Percentiles rank a stretch among this genome's conserved stretches.
Evolutionary conservation across 2,329 filamentous ascomycete genomes (phyloP).

Genomic region (Ustulina deusta): DNA sequence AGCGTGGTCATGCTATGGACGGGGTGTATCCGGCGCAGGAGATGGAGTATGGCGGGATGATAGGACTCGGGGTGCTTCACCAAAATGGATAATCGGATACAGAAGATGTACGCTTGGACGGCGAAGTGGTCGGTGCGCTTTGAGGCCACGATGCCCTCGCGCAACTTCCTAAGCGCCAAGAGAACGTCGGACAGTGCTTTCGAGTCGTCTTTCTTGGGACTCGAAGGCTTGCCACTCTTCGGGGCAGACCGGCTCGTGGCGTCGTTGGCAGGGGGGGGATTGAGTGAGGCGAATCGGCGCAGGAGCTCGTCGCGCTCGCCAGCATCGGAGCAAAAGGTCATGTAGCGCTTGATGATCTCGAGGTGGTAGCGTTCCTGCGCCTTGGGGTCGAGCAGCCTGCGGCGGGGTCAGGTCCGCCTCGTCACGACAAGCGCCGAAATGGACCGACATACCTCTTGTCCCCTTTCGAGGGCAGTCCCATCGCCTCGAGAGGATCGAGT

Average conservation of each 20-base stretch:
- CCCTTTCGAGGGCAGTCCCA: constrained; percentile 91
- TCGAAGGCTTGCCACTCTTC: constrained; percentile 41
- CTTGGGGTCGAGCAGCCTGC: constrained; percentile 77
- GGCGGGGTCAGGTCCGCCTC: neutral
- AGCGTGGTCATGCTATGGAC: constrained; percentile 74
- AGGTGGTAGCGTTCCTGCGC: constrained; percentile 88
- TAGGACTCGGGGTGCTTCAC: constrained; percentile 88
- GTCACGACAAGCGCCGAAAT: neutral
- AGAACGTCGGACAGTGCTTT: constrained; percentile 80
- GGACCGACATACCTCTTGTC: constrained; percentile 80
- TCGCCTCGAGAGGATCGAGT: constrained; percentile 80
- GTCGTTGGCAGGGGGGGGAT: constrained; percentile 51
- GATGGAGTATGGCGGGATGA: constrained; percentile 84
- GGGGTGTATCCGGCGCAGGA: constrained; percentile 78
- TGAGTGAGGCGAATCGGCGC: constrained; percentile 77
- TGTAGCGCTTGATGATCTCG: constrained; percentile 88
- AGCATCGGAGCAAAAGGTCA: constrained; percentile 85
- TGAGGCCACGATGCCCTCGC: constrained; percentile 87
- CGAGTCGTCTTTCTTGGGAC: constrained; percentile 56
- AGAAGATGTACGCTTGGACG: constrained; percentile 91
- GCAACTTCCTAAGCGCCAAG: constrained; percentile 87
- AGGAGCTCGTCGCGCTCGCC: constrained; percentile 79
- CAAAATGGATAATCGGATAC: constrained; percentile 84
- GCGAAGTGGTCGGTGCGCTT: constrained; percentile 83
- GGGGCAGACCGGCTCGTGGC: constrained; percentile 29